A percentile compares a stretch with the other conserved stretches of the same genome.
Conservation (phyloP, 257 asterid genomes). For the Henckelia pumila region DNA sequence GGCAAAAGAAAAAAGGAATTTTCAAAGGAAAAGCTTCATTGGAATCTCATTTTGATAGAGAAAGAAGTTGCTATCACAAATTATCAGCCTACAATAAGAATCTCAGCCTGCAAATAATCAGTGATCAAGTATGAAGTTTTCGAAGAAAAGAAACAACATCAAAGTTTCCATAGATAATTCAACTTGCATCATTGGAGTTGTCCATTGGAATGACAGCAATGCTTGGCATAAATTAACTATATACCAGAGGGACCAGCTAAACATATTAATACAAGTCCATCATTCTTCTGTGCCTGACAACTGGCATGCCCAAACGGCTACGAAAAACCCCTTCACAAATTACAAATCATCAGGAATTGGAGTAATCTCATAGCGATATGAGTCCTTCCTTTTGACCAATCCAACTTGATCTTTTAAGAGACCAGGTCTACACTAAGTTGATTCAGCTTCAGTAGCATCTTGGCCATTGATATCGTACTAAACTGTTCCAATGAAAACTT, state of each 20-base stretch:
- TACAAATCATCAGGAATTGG: constrained; percentile 72
- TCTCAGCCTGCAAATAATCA: constrained; percentile 13
- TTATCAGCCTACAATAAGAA: constrained; percentile 15
- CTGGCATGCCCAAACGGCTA: constrained; percentile 83
- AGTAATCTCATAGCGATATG: constrained; percentile 68
- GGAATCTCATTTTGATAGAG: constrained; percentile 1
- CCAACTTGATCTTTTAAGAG: constrained; percentile 95
- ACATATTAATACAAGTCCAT: constrained; percentile 77
- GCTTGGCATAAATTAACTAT: constrained; percentile 76
- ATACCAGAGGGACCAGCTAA: constrained; percentile 95
- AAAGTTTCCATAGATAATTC: constrained; percentile 88
- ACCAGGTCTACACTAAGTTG: constrained; percentile 54
- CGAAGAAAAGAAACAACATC: constrained; percentile 57
- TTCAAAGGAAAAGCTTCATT: neutral
- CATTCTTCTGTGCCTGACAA: constrained; percentile 79
- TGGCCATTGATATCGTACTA: constrained; percentile 42
- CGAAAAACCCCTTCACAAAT: constrained; percentile 96
- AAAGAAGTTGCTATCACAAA: constrained; percentile 18
- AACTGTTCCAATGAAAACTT: constrained; percentile 28
- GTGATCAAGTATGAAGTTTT: constrained; percentile 7
- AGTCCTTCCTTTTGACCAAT: constrained; percentile 69
- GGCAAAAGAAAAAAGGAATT: neutral
- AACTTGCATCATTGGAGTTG: constrained; percentile 92
- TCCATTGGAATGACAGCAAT: constrained; percentile 97
- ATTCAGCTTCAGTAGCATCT: constrained; percentile 42